Conservation (phyloP, 2,329 filamentous ascomycete genomes). For the Xylariales sp. region DNA sequence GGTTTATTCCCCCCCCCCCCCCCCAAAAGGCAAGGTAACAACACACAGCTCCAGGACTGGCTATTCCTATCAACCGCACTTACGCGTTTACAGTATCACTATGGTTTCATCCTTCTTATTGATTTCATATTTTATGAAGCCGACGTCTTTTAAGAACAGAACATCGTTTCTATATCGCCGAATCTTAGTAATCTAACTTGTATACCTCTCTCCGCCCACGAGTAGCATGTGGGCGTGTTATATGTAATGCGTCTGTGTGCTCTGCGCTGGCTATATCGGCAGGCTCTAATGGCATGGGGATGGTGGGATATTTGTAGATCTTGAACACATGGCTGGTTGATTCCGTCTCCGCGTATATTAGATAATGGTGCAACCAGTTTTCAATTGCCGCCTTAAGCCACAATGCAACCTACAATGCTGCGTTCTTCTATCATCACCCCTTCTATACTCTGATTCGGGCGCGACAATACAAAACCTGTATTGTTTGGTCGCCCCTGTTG, state of each 20-base stretch:
- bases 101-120: conserved; percentile 24
- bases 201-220: conserved; percentile 1
- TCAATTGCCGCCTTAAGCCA: conserved; percentile 45
- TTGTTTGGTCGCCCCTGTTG: not conserved
- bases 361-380: conserved; percentile 37
- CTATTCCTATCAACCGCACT: conserved; percentile 1
- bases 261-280: conserved; percentile 9
- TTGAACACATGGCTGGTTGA: conserved; percentile 21
- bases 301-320: conserved; percentile 20
- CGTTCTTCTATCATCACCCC: not conserved
- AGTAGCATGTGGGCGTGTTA: not conserved
- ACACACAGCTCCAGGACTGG: not conserved
- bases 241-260: not conserved
- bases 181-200: conserved; percentile 3
- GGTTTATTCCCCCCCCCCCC: conserved; percentile 20
- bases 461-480: conserved; percentile 9
- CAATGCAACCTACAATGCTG: conserved; percentile 19
- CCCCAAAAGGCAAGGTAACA: conserved; percentile 8
- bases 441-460: not conserved
- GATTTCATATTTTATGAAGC: conserved; percentile 11
- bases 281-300: conserved; percentile 1
- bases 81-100: conserved; percentile 25
- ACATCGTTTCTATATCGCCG: not conserved
- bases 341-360: conserved; percentile 10
- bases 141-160: not conserved